Percentiles rank a stretch among this genome's conserved stretches.
Conservation (phyloP, 106 monocot species). For the Dendrobium chrysotoxum region DNA sequence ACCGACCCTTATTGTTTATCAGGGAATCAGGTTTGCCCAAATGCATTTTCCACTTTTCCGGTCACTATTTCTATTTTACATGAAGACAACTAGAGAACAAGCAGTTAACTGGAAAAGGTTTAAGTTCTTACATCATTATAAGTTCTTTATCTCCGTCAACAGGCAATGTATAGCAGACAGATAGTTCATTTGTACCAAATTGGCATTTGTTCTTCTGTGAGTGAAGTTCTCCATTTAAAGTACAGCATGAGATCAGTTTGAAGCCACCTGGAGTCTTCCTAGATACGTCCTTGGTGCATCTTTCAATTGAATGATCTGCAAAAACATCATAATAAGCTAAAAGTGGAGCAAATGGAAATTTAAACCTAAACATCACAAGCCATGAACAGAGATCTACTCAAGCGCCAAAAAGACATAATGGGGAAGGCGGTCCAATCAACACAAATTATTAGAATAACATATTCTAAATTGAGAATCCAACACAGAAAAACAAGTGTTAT, state of each 20-base stretch:
- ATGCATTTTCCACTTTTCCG: neutral
- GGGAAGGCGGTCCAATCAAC: neutral
- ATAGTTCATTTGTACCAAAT: slow-evolving; percentile 2
- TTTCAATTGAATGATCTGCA: slow-evolving; percentile 3
- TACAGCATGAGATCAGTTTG: neutral
- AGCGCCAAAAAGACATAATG: neutral
- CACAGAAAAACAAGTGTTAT: neutral
- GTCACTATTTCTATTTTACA: neutral
- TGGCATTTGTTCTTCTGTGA: neutral
- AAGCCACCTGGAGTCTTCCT: slow-evolving; percentile 3
- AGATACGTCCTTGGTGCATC: neutral
- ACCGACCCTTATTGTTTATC: neutral
- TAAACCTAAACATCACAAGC: neutral
- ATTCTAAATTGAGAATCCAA: neutral
- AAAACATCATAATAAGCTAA: neutral
- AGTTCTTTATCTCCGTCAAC: neutral
- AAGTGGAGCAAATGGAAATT: neutral
- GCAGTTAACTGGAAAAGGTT: neutral
- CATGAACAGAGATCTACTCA: neutral
- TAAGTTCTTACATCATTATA: slow-evolving; percentile 1
- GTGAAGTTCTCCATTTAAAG: neutral
- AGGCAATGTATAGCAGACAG: neutral
- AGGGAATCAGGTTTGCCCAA: neutral
- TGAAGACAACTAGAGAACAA: neutral
- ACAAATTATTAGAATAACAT: neutral